A percentile compares a stretch with the other conserved stretches of the same genome.
Conservation (phyloP, 331 rosid genomes). For the Acacia pycnantha region DNA sequence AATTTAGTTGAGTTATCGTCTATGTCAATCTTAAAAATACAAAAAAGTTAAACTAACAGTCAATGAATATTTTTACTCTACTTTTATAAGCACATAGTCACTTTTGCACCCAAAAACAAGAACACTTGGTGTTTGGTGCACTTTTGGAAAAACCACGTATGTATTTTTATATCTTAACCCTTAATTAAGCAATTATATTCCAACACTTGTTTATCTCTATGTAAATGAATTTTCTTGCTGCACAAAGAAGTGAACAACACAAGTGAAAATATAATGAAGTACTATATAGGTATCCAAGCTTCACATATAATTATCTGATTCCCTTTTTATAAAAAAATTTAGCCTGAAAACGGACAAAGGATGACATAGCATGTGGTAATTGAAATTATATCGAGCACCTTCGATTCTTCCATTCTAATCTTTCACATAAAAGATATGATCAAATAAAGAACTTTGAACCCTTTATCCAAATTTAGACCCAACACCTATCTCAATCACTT, state of each 20-base stretch:
- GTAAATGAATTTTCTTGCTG: background rate
- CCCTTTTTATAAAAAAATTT: background rate
- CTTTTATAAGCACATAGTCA: no score
- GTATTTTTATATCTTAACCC: no score
- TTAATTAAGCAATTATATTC: background rate
- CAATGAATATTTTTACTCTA: no score
- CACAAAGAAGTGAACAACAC: background rate
- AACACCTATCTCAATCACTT: background rate
- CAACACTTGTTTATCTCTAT: background rate
- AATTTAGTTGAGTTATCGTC: no score
- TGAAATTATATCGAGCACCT: background rate
- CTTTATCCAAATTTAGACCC: background rate
- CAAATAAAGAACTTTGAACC: background rate
- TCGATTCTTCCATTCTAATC: background rate
- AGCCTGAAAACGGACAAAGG: background rate
- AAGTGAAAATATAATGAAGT: background rate
- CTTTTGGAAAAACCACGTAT: no score
- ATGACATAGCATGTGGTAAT: background rate
- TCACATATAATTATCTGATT: background rate
- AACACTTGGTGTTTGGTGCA: no score
- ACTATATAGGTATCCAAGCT: background rate
- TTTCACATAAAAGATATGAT: background rate
- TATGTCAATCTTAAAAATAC: no score
- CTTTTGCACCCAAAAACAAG: no score
- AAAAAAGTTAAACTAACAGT: no score